These are phyloP conservation scores for Pseudocercospora crystallina DNA, from an alignment of 2,329 filamentous ascomycete species.

Conservation along the genomic window DNA sequence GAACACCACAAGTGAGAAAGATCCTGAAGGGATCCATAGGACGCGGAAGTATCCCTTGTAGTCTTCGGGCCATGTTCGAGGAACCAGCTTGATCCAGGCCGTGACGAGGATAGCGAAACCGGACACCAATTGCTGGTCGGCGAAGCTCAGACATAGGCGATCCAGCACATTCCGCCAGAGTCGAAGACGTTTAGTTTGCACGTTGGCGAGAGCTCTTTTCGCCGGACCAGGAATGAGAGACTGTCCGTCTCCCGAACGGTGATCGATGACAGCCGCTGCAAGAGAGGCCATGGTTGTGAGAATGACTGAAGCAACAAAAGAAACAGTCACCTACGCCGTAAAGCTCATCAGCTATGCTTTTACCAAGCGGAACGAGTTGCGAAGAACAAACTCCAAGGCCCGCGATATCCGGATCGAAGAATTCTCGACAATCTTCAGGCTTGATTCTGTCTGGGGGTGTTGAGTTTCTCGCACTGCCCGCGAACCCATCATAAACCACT, in stretches of 20 bases:
- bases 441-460: not conserved
- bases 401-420: not conserved
- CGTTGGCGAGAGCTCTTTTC: not conserved
- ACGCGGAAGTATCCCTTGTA: not conserved
- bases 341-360: no score
- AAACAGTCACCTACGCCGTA: constrained; percentile 7
- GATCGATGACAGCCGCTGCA: constrained; percentile 1
- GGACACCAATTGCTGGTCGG: constrained; percentile 12
- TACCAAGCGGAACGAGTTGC: not conserved
- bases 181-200: not conserved
- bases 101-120: constrained; percentile 4
- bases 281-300: not conserved
- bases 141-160: constrained; percentile 2
- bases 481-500: not conserved
- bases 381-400: not conserved
- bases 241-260: not conserved
- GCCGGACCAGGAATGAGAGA: not conserved
- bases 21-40: not conserved
- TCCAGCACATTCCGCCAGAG: constrained; percentile 9
- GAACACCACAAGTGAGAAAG: constrained; percentile 8
- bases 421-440: not conserved
- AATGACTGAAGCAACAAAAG: constrained; percentile 3
- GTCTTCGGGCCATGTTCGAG: not conserved
- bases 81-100: constrained; percentile 3
- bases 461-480: not conserved